A percentile compares a stretch with the other conserved stretches of the same genome.
Conservation (phyloP, 2,329 filamentous ascomycete species). For the Chaetomium olivaceum region DNA sequence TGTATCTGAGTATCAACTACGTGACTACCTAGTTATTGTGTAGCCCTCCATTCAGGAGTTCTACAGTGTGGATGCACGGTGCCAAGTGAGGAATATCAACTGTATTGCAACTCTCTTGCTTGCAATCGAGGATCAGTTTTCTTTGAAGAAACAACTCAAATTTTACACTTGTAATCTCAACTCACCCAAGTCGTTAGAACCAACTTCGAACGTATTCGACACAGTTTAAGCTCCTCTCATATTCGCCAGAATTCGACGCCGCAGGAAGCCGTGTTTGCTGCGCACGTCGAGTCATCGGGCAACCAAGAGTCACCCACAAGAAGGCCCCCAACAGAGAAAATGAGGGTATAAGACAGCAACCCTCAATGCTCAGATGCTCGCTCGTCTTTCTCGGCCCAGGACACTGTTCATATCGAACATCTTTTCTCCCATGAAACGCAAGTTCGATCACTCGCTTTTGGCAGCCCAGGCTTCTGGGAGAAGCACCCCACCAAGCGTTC, state of each 20-base stretch:
- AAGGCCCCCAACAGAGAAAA: neutral
- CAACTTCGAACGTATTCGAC: neutral
- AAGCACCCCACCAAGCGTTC: constrained; percentile 10
- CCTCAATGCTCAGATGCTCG: constrained; percentile 11
- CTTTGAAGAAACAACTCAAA: neutral
- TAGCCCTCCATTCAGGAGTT: neutral
- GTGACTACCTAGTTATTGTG: neutral
- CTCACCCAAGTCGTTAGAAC: neutral
- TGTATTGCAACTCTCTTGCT: neutral
- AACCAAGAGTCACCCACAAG: neutral
- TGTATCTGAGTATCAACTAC: neutral
- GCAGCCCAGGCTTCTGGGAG: constrained; percentile 7
- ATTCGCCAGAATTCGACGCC: neutral
- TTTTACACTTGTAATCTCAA: neutral
- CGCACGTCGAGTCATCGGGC: constrained; percentile 7
- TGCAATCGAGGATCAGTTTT: neutral
- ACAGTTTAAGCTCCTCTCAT: neutral
- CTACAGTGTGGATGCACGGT: neutral
- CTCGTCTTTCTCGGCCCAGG: constrained; percentile 3
- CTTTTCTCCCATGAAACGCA: constrained; percentile 32
- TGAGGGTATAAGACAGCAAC: constrained; percentile 3
- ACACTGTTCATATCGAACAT: neutral
- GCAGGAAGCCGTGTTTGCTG: neutral
- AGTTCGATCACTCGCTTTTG: constrained; percentile 21
- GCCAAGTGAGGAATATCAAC: neutral